phyloP scores from a whole-genome alignment of 108 stramenopile genomes.

The Skeletonema marinoi region DNA sequence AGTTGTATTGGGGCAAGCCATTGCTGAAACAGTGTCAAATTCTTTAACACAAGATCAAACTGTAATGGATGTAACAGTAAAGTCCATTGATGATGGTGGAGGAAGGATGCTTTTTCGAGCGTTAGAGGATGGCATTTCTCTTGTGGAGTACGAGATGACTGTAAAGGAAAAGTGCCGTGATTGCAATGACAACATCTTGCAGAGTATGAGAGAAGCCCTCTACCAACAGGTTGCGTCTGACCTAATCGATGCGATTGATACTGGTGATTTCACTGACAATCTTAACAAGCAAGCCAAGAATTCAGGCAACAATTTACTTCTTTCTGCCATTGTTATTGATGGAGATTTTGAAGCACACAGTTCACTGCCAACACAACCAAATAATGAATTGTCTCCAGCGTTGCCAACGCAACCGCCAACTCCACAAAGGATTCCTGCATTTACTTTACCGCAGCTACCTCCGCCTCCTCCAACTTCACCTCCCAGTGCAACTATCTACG shows the following conservation, averaged over 20 bases:
- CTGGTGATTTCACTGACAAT: constrained; percentile 4
- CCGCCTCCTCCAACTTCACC: not conserved
- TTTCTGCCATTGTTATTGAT: not conserved
- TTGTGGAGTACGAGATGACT: not conserved
- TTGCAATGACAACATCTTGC: not conserved
- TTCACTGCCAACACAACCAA: not conserved
- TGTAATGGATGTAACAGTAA: not conserved
- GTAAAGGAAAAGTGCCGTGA: not conserved
- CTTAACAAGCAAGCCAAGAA: not conserved
- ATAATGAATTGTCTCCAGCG: not conserved
- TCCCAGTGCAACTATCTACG: not conserved
- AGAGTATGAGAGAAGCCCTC: not conserved
- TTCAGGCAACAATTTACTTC: not conserved
- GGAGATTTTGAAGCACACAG: not conserved
- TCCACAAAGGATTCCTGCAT: not conserved
- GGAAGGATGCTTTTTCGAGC: not conserved
- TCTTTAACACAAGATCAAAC: not conserved
- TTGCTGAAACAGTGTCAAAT: not conserved
- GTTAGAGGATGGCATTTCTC: not conserved
- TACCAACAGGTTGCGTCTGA: not conserved
- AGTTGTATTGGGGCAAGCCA: not conserved
- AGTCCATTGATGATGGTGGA: not conserved
- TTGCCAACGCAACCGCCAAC: not conserved
- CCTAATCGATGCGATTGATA: not conserved
- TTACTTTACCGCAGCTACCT: too few relatives aligned